Percentiles rank a stretch among this genome's conserved stretches.
These are phyloP conservation scores for Mycena galericulata DNA, from an alignment of 768 basidiomycete genomes.

Conservation along the genomic window DNA sequence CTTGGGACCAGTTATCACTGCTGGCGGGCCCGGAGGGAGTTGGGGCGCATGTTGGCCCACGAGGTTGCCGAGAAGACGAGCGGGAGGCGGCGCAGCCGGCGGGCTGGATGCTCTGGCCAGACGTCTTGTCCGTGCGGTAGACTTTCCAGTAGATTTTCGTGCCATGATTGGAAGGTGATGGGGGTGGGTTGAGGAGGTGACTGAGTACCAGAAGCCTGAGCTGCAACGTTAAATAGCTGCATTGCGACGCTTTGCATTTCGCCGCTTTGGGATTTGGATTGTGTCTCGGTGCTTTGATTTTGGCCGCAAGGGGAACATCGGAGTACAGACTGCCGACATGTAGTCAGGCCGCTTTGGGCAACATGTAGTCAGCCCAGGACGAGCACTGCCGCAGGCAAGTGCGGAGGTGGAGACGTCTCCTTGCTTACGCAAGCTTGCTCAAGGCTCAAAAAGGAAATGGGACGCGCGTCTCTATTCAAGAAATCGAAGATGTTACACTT, in stretches of 20 bases:
- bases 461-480: no score
- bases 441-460: no score
- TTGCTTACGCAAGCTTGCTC: no score
- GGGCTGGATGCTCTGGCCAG: background rate
- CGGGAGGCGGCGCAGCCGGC: background rate
- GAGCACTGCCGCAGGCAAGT: no score
- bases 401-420: no score
- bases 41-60: background rate
- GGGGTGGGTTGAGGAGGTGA: background rate
- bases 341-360: background rate
- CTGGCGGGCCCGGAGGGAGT: background rate
- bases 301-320: background rate
- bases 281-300: background rate
- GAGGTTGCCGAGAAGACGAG: background rate
- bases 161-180: background rate
- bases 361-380: background rate
- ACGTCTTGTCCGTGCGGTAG: background rate
- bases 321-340: background rate
- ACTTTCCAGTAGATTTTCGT: background rate
- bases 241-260: background rate
- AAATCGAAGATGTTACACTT: no score
- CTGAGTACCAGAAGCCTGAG: background rate
- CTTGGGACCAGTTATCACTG: background rate
- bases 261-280: background rate
- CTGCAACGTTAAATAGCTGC: background rate